Evolutionary conservation across 805 yeast genomes (phyloP).

Genomic region (Yarrowia divulgata): DNA sequence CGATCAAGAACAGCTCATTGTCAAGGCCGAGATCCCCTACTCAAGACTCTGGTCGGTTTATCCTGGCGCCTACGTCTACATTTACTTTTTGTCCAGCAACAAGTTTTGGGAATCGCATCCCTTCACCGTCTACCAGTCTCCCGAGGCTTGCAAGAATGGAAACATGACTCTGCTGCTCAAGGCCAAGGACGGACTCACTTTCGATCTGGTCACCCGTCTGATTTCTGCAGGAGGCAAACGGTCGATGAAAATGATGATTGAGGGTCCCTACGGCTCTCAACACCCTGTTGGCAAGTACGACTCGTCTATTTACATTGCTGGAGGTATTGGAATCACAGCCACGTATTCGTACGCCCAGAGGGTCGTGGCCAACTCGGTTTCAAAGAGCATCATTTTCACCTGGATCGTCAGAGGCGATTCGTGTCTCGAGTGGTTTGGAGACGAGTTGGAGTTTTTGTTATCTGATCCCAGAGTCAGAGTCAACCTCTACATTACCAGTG

Average conservation of each 20-base stretch:
- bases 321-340: slow-evolving; percentile 79
- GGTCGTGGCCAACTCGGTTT: slow-evolving; percentile 46
- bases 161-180: slow-evolving; percentile 24
- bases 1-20: slow-evolving; percentile 12
- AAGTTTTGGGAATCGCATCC: slow-evolving; percentile 79
- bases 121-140: slow-evolving; percentile 56
- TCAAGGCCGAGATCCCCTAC: slow-evolving; percentile 23
- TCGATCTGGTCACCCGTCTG: background rate
- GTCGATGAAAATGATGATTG: slow-evolving; percentile 48
- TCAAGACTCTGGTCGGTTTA: slow-evolving; percentile 53
- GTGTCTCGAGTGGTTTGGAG: slow-evolving; percentile 57
- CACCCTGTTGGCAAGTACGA: slow-evolving; percentile 60
- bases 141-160: slow-evolving; percentile 24
- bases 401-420: slow-evolving; percentile 67
- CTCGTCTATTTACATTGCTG: slow-evolving; percentile 67
- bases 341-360: slow-evolving; percentile 56
- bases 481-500: slow-evolving; percentile 41
- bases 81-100: slow-evolving; percentile 62
- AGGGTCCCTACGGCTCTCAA: slow-evolving; percentile 74
- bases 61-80: slow-evolving; percentile 65
- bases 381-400: slow-evolving; percentile 55
- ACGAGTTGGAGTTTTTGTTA: slow-evolving; percentile 51
- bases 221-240: background rate
- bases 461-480: slow-evolving; percentile 46
- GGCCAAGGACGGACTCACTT: slow-evolving; percentile 32